Percentiles rank a stretch among this genome's conserved stretches.
phyloP scores from a whole-genome alignment of 2,329 filamentous ascomycete species.

The Stachybotrys chlorohalonatus region DNA sequence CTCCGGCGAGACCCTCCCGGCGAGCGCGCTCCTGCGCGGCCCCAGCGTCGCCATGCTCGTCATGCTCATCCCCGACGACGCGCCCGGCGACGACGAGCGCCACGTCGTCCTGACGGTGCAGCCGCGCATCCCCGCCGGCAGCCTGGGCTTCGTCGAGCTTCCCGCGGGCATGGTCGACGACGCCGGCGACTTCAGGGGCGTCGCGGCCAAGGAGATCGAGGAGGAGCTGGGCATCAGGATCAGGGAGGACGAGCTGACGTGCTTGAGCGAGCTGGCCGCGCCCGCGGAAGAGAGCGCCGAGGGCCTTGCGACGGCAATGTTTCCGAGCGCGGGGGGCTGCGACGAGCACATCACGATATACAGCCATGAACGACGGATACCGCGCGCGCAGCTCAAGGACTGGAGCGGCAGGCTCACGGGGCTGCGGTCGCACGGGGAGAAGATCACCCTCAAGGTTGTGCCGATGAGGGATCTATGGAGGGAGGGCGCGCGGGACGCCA shows the following conservation, averaged over 20 bases:
- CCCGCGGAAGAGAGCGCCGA: slow-evolving; percentile 19
- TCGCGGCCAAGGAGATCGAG: slow-evolving; percentile 49
- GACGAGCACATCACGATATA: slow-evolving; percentile 54
- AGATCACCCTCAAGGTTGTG: slow-evolving; percentile 52
- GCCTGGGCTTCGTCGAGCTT: slow-evolving; percentile 45
- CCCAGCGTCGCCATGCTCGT: slow-evolving; percentile 54
- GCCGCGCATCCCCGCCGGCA: slow-evolving; percentile 45
- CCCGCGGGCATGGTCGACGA: slow-evolving; percentile 52
- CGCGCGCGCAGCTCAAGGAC: slow-evolving; percentile 37
- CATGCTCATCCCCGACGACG: slow-evolving; percentile 44
- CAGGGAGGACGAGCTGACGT: slow-evolving; percentile 33
- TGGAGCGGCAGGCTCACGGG: slow-evolving; percentile 52
- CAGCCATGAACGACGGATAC: slow-evolving; percentile 43
- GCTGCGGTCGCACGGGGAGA: slow-evolving; percentile 48
- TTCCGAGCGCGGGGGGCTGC: slow-evolving; percentile 48
- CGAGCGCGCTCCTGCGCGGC: slow-evolving; percentile 47
- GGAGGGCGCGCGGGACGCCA: slow-evolving; percentile 48
- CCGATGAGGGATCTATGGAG: slow-evolving; percentile 47
- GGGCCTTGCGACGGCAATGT: slow-evolving; percentile 39
- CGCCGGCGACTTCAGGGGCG: slow-evolving; percentile 43
- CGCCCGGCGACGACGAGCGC: slow-evolving; percentile 30
- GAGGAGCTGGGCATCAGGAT: slow-evolving; percentile 52
- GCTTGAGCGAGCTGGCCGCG: slow-evolving; percentile 41
- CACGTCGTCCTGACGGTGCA: slow-evolving; percentile 52
- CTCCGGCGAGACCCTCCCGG: slow-evolving; percentile 40